Evolutionary conservation across 2,329 filamentous ascomycete species (phyloP), one percentile per base, ranked within the genome.

Genomic region (Verticillium isaacii): DNA sequence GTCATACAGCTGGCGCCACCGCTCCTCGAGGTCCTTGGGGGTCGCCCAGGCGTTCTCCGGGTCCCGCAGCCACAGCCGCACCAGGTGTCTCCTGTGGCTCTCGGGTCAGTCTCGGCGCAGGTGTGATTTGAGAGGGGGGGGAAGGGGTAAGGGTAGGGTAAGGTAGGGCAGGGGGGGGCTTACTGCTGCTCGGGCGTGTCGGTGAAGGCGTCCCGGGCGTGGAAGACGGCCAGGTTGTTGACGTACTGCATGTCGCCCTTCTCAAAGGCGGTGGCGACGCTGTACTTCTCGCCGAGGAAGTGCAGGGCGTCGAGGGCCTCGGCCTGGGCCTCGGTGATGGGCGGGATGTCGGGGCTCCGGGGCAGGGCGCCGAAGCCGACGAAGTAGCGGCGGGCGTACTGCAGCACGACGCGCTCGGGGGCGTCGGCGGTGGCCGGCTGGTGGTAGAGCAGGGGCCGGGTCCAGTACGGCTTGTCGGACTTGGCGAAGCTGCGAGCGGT

Each of bases 341-440:
- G 79, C 14, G 87, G 86, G 58, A 89, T 84, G 23, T 79, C 69
- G 1, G 75, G 61, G 8, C 77, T 82, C 56, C 86, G 77, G 3
- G 85, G 84, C 1, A 85, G 74, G 0, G 78, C 78, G 64, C 80
- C 78, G 67, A 83, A 88, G 2, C 87, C 76, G 59, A 85, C 85
- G 65, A 88, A 88, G 32, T 74, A 76, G 1, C 86, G 79, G 2
- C 86, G 80, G 0, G 82, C 83, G 65, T 88, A 89, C 64, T 89
- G 85, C 34, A 89, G 79, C 7, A 85, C 72, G 1, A 89, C 71
- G 1, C 84, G 78, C 67, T 88, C 81, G 0, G 84, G 82, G 0
- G 70, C 68, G 1, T 69, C 71, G 0, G 66, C 72, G 0, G 76
- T 81, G 11, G 78, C 77, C 0, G 82, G 79, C 57, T 85, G 82